A percentile compares a stretch with the other conserved stretches of the same genome.
Evolutionary conservation across 306 rosid species (phyloP).

Genomic region (Cicer pinnatifidum): DNA sequence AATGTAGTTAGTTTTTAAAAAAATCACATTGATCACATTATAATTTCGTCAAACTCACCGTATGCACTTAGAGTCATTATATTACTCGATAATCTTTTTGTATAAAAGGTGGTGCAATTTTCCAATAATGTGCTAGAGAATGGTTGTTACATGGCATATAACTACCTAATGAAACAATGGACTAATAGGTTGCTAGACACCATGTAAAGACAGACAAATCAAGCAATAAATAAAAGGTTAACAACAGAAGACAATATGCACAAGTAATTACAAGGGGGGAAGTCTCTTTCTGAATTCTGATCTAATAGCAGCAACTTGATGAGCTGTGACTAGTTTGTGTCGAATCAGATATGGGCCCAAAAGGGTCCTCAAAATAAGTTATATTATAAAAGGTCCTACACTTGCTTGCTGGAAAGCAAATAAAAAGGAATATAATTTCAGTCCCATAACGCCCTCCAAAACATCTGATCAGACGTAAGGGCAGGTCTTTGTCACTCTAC

Average conservation of each 20-base stretch:
- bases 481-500: neutral
- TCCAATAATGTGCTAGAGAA: constrained; percentile 21
- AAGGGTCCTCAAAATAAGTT: neutral
- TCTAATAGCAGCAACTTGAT: constrained; percentile 32
- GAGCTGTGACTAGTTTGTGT: constrained; percentile 38
- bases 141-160: constrained; percentile 2
- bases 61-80: too few relatives aligned
- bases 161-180: constrained; percentile 1
- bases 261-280: neutral
- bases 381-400: constrained; percentile 41
- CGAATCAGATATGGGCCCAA: constrained; percentile 56
- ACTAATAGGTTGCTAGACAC: neutral
- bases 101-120: neutral
- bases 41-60: too few relatives aligned
- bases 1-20: too few relatives aligned
- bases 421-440: constrained; percentile 44
- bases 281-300: constrained; percentile 38
- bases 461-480: constrained; percentile 26
- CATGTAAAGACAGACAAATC: constrained; percentile 12
- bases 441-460: constrained; percentile 37
- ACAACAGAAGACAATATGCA: constrained; percentile 17
- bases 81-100: too few relatives aligned
- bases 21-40: too few relatives aligned
- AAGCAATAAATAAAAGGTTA: constrained; percentile 6
- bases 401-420: constrained; percentile 59